These are phyloP conservation scores for Nicotiana sylvestris DNA, from an alignment of 257 asterid genomes.

Conservation along the genomic window DNA sequence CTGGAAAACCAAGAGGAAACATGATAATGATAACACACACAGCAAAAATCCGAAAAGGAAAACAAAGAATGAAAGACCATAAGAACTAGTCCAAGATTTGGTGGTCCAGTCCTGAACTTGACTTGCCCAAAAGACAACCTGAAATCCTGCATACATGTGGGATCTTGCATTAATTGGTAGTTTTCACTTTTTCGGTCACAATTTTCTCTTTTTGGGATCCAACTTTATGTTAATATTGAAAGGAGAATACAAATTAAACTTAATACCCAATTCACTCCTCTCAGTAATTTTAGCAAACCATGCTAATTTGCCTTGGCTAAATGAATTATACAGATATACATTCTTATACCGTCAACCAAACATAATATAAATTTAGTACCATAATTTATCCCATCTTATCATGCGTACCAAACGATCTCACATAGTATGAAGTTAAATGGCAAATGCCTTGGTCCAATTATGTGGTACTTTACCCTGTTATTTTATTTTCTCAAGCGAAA, in stretches of 20 bases:
- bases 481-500: neutral
- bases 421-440: too few relatives aligned
- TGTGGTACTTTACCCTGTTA: too few relatives aligned
- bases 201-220: neutral
- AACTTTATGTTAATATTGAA: neutral
- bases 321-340: neutral
- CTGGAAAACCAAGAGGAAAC: neutral
- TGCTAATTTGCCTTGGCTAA: neutral
- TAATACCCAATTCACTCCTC: neutral
- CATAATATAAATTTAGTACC: too few relatives aligned
- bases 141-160: slow-evolving; percentile 9
- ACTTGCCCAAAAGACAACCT: neutral
- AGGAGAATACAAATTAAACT: neutral
- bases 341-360: too few relatives aligned
- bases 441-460: too few relatives aligned
- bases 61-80: neutral
- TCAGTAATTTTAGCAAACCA: neutral
- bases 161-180: neutral
- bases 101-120: neutral
- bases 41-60: neutral
- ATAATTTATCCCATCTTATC: too few relatives aligned
- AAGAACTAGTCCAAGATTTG: neutral
- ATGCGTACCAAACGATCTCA: too few relatives aligned
- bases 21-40: neutral
- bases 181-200: slow-evolving; percentile 2